Conservation (phyloP, 164 flowering plant genomes). For the Nymphaea colorata region DNA sequence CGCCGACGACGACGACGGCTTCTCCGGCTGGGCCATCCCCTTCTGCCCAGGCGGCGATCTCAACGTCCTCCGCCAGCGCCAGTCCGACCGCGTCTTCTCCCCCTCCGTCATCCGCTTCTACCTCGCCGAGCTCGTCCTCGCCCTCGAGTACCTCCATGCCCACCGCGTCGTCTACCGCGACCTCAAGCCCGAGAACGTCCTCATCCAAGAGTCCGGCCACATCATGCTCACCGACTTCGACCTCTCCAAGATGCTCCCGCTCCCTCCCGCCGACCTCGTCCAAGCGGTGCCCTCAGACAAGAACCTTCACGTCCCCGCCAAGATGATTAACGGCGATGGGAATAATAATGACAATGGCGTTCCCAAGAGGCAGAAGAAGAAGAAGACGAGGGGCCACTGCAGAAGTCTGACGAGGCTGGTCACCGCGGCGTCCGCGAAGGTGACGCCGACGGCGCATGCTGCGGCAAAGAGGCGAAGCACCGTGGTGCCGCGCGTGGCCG, state of each 20-base stretch:
- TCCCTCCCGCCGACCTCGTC: not conserved
- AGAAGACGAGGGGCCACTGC: not conserved
- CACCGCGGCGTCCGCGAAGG: not conserved
- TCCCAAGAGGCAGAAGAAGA: not conserved
- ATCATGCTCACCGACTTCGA: constrained; percentile 73
- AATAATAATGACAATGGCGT: too few species aligned
- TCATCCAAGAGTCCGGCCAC: constrained; percentile 61
- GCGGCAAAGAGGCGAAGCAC: constrained; percentile 4
- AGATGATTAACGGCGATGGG: not conserved
- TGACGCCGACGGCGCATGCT: not conserved
- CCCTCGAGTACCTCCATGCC: constrained; percentile 60
- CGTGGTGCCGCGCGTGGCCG: not conserved
- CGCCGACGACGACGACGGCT: constrained; percentile 23
- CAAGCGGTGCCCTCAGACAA: not conserved
- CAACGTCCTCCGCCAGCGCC: constrained; percentile 68
- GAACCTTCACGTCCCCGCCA: not conserved
- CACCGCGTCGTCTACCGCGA: constrained; percentile 64
- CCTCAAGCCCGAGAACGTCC: constrained; percentile 74
- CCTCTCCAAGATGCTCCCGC: constrained; percentile 32
- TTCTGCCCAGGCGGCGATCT: constrained; percentile 90
- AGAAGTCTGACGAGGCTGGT: not conserved
- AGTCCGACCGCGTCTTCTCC: constrained; percentile 52
- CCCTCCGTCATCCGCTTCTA: constrained; percentile 54
- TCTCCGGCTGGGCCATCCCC: constrained; percentile 79
- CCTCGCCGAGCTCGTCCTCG: constrained; percentile 63